A percentile compares a stretch with the other conserved stretches of the same genome.
Evolutionary conservation across 768 basidiomycete genomes (phyloP).

Genomic region (Psilocybe azurescens): DNA sequence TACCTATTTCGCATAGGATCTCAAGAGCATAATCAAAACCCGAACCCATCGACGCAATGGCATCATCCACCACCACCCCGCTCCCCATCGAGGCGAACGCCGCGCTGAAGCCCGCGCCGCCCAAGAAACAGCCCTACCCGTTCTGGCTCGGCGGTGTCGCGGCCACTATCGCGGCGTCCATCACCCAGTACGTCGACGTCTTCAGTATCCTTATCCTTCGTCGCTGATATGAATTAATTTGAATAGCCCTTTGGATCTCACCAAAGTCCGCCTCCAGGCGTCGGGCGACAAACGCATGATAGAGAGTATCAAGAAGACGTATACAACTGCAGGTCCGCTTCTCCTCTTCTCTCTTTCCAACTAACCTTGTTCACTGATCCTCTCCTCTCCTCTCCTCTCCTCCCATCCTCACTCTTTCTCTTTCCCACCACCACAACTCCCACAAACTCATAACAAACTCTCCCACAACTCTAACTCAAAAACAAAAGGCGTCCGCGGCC

Average conservation of each 20-base stretch:
- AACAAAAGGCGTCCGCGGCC: conserved; percentile 61
- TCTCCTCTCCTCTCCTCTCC: conserved; percentile 34
- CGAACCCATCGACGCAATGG: background rate
- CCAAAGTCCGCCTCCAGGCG: conserved; percentile 91
- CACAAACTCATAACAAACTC: background rate
- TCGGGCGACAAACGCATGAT: conserved; percentile 94
- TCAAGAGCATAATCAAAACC: background rate
- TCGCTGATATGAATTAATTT: background rate
- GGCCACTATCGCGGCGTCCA: conserved; percentile 87
- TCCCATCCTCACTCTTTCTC: background rate
- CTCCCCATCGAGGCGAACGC: background rate
- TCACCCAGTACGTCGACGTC: conserved; percentile 70
- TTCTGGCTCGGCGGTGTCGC: conserved; percentile 89
- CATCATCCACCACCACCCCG: background rate
- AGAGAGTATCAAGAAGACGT: conserved; percentile 80
- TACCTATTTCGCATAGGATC: no score
- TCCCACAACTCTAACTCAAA: conserved; percentile 11
- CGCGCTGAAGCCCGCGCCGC: conserved; percentile 17
- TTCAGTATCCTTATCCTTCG: background rate
- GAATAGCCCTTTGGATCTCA: conserved; percentile 83
- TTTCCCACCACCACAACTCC: no score
- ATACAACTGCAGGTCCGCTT: conserved; percentile 71
- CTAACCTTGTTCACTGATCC: conserved; percentile 33
- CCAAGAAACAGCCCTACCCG: conserved; percentile 77
- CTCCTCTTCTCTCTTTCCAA: conserved; percentile 34